These are phyloP conservation scores for Aureobasidium leucospermi DNA, from an alignment of 2,329 filamentous ascomycete species.

Conservation along the genomic window DNA sequence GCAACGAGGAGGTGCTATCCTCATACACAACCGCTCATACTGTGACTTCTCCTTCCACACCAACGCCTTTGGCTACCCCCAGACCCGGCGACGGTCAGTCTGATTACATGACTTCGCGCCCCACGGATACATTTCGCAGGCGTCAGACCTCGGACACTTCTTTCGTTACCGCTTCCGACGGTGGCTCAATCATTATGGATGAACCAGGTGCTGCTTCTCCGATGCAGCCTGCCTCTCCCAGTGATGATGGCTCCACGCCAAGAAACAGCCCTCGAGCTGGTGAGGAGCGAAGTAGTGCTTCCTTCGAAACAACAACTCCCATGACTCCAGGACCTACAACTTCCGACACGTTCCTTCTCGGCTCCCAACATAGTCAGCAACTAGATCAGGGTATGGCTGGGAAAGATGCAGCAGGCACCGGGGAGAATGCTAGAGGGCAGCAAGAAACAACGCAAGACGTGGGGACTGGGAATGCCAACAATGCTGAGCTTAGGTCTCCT, in stretches of 20 bases:
- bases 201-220: not conserved
- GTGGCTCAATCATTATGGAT: constrained; percentile 5
- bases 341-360: constrained; percentile 4
- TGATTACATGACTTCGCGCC: not conserved
- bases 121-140: constrained; percentile 1
- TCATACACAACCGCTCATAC: constrained; percentile 13
- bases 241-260: not conserved
- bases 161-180: constrained; percentile 10
- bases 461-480: not conserved
- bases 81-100: not conserved
- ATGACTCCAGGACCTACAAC: not conserved
- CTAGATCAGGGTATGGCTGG: not conserved
- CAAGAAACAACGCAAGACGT: not conserved
- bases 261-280: not conserved
- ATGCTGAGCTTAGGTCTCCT: not conserved
- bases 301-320: not conserved
- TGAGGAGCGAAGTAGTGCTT: not conserved
- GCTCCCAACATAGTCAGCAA: not conserved
- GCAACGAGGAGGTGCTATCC: constrained; percentile 12
- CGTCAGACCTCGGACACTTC: constrained; percentile 5
- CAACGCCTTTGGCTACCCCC: not conserved
- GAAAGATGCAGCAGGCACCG: not conserved
- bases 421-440: not conserved
- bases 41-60: not conserved
- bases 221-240: not conserved